Evolutionary conservation across 2,329 filamentous ascomycete species (phyloP), one percentile per base, ranked within the genome.

Genomic region (Ascocoryne sarcoides): DNA sequence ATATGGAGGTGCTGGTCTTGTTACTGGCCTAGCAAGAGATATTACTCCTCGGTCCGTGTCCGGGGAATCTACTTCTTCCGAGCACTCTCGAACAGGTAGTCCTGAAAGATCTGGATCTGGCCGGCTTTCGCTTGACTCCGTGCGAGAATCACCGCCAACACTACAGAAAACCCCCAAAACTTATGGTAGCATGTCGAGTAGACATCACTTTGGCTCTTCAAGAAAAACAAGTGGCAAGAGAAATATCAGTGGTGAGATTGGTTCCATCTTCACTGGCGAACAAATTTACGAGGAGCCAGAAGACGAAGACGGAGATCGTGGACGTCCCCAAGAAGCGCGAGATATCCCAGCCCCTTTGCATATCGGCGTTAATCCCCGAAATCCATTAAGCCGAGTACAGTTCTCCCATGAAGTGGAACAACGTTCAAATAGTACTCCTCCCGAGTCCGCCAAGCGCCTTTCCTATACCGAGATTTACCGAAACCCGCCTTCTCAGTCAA

Each of bases 251-350:
- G 81, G 79, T 15, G 79, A 83, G 55, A 64, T 80, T 43, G 67
- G 73, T 39, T 45, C 50, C 17, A 73, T 79, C 2, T 88, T 86
- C 58, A 82, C 80, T 2, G 76, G 80, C 23, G 82, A 88, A 57
- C 79, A 85, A 56, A 89, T 95, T 45, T 95, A 87, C 70, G 89
- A 95, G 60, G 90, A 95, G 58, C 84, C 86, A 1, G 77, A 84
- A 54, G 68, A 71, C 42, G 57, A 55, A 10, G 39, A 41, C 16
- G 7, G 40, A 8, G 39, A 50, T 34, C 50, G 50, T 39, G 50
- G 51, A 10, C 43, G 48, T 21, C 32, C 56, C 20, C 43, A 54
- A 43, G 46, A 53, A 44, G 43, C 44, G 45, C 48, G 46, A 56
- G 44, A 56, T 48, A 57, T 55, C 44, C 62, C 56, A 39, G 66